phyloP scores from a whole-genome alignment of 192 early-diverging fungal genomes.

The Diversispora epigaea region DNA sequence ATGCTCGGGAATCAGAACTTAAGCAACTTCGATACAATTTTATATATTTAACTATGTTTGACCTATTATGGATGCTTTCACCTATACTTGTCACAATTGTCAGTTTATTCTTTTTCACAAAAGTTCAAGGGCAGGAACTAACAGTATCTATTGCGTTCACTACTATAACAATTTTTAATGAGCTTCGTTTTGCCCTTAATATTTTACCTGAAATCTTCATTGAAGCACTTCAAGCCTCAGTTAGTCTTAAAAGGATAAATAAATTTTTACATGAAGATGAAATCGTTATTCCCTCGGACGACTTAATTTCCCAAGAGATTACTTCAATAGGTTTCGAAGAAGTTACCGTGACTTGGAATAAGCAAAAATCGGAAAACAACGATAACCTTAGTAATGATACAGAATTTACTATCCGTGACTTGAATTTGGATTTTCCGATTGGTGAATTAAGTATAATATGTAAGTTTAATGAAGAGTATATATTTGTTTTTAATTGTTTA shows the following conservation, averaged over 20 bases:
- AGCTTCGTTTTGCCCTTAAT: conserved; percentile 64
- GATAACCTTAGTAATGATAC: conserved; percentile 12
- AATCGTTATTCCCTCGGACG: conserved; percentile 35
- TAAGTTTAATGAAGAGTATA: background rate
- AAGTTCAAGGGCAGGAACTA: conserved; percentile 51
- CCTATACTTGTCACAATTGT: conserved; percentile 61
- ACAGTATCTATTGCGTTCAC: conserved; percentile 52
- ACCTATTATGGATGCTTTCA: conserved; percentile 55
- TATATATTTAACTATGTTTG: conserved; percentile 32
- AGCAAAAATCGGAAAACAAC: background rate
- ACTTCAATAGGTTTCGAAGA: conserved; percentile 44
- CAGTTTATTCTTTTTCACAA: conserved; percentile 59
- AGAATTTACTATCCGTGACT: conserved; percentile 61
- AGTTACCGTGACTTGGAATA: conserved; percentile 54
- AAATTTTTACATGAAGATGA: conserved; percentile 76
- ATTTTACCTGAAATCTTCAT: conserved; percentile 59
- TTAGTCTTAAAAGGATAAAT: conserved; percentile 69
- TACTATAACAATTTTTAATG: conserved; percentile 67
- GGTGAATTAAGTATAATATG: conserved; percentile 75
- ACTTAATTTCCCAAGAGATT: background rate
- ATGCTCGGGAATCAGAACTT: conserved; percentile 44
- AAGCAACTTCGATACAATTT: conserved; percentile 35
- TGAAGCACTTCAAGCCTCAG: conserved; percentile 54
- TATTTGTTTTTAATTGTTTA: no score
- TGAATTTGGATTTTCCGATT: conserved; percentile 67